phyloP scores from a whole-genome alignment of 1,284 basidiomycete species.

The Malassezia arunalokei region DNA sequence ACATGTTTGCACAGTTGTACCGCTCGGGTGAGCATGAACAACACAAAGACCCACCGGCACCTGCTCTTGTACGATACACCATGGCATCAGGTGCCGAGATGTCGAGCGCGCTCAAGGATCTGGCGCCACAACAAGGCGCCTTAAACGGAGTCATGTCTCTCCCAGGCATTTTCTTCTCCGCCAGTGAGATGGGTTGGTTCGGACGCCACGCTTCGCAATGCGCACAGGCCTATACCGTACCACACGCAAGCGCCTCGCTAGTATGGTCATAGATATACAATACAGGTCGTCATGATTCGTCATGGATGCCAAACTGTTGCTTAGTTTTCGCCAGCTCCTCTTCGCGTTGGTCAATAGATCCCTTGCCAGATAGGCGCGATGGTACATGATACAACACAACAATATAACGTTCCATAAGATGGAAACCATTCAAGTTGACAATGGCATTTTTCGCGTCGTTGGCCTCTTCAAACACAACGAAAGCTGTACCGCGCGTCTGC shows the following conservation, averaged over 20 bases:
- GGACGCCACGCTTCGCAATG: background rate
- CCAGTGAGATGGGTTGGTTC: slow-evolving; percentile 6
- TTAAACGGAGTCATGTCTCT: background rate
- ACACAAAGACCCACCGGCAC: background rate
- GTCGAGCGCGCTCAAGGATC: background rate
- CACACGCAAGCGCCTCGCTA: slow-evolving; percentile 5
- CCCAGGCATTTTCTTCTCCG: background rate
- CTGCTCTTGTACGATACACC: background rate
- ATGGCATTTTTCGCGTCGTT: slow-evolving; percentile 68
- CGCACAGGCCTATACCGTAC: slow-evolving; percentile 4
- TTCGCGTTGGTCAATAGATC: slow-evolving; percentile 79
- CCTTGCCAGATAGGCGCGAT: slow-evolving; percentile 74
- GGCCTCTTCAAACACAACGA: slow-evolving; percentile 55
- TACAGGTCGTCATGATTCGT: slow-evolving; percentile 15
- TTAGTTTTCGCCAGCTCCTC: slow-evolving; percentile 78
- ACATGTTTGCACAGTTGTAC: background rate
- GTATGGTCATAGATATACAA: background rate
- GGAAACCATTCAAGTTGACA: slow-evolving; percentile 93
- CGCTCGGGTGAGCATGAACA: background rate
- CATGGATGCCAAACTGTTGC: slow-evolving; percentile 54
- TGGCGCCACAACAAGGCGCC: background rate
- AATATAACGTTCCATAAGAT: slow-evolving; percentile 93
- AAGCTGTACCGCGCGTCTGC: slow-evolving; percentile 91
- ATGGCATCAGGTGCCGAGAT: background rate
- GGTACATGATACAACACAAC: slow-evolving; percentile 91